Evolutionary conservation across 805 yeast species (phyloP), one percentile per base, ranked within the genome.

Genomic region (Hanseniaspora lachancei): DNA sequence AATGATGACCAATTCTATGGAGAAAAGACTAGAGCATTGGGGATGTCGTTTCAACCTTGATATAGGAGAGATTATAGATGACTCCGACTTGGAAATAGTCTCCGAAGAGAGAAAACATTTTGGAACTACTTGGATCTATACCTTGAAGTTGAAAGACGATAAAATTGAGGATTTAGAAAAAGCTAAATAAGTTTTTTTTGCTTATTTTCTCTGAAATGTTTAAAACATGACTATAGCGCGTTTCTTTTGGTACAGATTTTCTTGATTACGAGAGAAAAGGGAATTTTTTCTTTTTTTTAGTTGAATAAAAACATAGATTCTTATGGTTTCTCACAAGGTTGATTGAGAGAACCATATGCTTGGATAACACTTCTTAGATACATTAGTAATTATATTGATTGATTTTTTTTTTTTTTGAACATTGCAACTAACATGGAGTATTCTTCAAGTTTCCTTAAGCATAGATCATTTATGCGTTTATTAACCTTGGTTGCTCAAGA

Each of bases 21-120:
- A 80, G 59, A 78, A 80, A 61, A 82, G 96, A 69, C 78, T 89
- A 71, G 79, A 84, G 58, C 80, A 83, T 3, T 93, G 97, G 97
- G 98, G 96, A 1, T 93, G 98, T 69, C 75, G 97, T 64, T 93
- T 97, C 97, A 93, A 93, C 66, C 72, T 93, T 60, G 97, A 93
- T 65, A 86, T 93, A 61, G 95, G 89, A 24, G 95, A 84, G 62
- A 74, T 93, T 42, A 76, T 93, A 29, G 89, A 85, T 65, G 81
- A 80, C 57, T 82, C 95, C 7, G 95, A 95, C 0, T 73, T 93
- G 56, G 89, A 85, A 60, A 77, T 93, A 46, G 86, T 89, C 2
- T 81, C 80, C 61, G 91, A 86, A 63, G 80, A 79, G 59, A 74
- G 95, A 60, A 81, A 81, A 21, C 97, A 93, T 70, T 76, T 93